Base-by-base conservation (phyloP, 257 asterid species). In the Mitragyna speciosa region DNA sequence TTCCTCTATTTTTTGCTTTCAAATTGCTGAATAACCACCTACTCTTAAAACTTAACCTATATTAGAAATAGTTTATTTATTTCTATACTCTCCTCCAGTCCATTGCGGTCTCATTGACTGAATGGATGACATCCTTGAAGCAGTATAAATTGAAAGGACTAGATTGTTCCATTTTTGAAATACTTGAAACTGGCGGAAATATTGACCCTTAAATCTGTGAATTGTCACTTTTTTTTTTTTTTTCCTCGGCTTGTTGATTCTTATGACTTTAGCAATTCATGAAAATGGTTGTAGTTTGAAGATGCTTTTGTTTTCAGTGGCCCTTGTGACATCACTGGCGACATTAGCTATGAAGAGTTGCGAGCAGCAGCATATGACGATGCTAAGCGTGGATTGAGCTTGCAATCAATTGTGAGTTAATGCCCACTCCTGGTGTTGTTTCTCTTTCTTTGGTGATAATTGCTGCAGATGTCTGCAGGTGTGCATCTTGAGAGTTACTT, bases 291-390 rank as follows among this genome's bases (percentile, higher is more conserved):
- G 2, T 70, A 83, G 64, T 71, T 78, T 64, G 45, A 41, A 41
- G 41, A 65, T 58, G 12, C 75, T 63, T 51, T 26, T 45, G 39
- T 64, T 78, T 48, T 33, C 94, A 93, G 99, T n/a, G 93, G 95
- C 78, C 95, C 97, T 49, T 95, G 99, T 84, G 99, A 96, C 83
- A 81, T 91, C 79, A 83, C 75, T 43, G 98, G 99, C 73, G 99
- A 96, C 86, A 80, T 87, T 85, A 93, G 97, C 86, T 91, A 72
- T 36, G 99, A 96, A 81, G 98, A 96, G 88, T 80, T 96, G 91
- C 96, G 97, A 78, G 91, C 92, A 76, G 83, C 84, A 54, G 98
- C 99, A 84, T 93, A 96, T 76, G 95, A 92, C 45, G 98, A 96
- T 70, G 94, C 94, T 52, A 91, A 86, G 83, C 87, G 81, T 56